Percentiles rank a stretch among this genome's conserved stretches.
Evolutionary conservation across 768 basidiomycete genomes (phyloP).

Genomic region (Suillus clintonianus): DNA sequence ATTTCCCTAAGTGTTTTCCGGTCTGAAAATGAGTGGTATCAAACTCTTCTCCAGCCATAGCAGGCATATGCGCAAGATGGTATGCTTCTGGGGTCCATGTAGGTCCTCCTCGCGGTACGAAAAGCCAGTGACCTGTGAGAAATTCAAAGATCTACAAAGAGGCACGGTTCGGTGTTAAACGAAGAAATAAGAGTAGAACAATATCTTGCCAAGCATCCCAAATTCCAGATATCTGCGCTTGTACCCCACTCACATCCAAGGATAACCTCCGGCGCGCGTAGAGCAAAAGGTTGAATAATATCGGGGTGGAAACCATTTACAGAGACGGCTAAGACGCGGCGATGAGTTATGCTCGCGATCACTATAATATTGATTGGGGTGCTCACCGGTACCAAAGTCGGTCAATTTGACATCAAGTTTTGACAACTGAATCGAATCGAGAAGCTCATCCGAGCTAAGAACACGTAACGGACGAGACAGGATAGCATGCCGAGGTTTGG

Average conservation of each 20-base stretch:
- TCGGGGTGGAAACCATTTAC: neutral
- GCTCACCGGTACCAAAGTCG: conserved; percentile 21
- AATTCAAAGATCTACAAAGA: no score
- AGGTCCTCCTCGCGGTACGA: no score
- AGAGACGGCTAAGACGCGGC: neutral
- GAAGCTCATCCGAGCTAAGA: conserved; percentile 26
- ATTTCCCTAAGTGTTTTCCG: no score
- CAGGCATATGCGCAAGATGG: no score
- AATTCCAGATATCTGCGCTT: conserved; percentile 27
- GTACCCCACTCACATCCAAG: conserved; percentile 19
- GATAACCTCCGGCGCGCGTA: conserved; percentile 29
- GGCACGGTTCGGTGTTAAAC: no score
- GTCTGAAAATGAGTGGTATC: no score
- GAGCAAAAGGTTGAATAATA: conserved; percentile 13
- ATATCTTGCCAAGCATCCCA: conserved; percentile 25
- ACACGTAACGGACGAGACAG: conserved; percentile 22
- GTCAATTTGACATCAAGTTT: conserved; percentile 16
- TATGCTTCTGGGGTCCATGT: no score
- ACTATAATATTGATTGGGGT: no score
- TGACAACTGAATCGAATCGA: conserved; percentile 10
- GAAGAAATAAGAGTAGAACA: neutral
- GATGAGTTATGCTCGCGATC: no score
- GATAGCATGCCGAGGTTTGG: conserved; percentile 9
- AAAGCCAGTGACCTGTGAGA: no score
- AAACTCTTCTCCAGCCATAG: no score